A percentile compares a stretch with the other conserved stretches of the same genome.
These are phyloP conservation scores for Comarum palustre DNA, from an alignment of 306 rosid genomes.

Conservation along the genomic window DNA sequence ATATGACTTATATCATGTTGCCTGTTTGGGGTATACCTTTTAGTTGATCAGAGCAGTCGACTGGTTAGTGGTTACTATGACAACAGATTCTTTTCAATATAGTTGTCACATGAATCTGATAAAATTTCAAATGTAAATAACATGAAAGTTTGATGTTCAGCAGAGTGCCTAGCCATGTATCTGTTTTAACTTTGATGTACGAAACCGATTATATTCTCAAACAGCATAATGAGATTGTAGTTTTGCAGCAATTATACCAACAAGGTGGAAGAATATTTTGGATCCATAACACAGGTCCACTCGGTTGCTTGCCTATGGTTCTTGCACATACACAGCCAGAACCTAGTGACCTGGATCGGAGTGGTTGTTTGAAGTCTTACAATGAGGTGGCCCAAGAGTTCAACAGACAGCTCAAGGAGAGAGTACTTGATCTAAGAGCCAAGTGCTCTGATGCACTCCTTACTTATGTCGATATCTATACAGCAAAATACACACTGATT, in stretches of 20 bases:
- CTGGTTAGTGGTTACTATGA: neutral
- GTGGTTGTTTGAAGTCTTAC: constrained; percentile 25
- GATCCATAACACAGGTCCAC: constrained; percentile 31
- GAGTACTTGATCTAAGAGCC: constrained; percentile 15
- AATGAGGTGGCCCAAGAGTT: constrained; percentile 27
- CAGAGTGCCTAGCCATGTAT: neutral
- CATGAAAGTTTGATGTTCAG: too few relatives aligned
- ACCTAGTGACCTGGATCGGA: constrained; percentile 1
- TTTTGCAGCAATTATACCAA: constrained; percentile 25
- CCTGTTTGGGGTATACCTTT: neutral
- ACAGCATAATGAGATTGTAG: constrained; percentile 5
- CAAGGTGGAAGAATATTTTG: constrained; percentile 23
- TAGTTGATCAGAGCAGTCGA: neutral
- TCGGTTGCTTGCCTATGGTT: constrained; percentile 28
- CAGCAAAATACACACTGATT: constrained; percentile 23
- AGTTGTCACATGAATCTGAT: neutral
- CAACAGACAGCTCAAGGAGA: constrained; percentile 29
- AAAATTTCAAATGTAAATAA: too few relatives aligned
- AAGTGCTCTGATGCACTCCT: constrained; percentile 13
- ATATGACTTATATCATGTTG: neutral
- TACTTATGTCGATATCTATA: constrained; percentile 24
- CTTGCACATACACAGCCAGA: neutral
- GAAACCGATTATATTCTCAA: neutral
- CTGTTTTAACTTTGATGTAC: constrained; percentile 1
- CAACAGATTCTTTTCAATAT: neutral